Evolutionary conservation across 768 basidiomycete genomes (phyloP).

Genomic region (Trametopsis cervina): DNA sequence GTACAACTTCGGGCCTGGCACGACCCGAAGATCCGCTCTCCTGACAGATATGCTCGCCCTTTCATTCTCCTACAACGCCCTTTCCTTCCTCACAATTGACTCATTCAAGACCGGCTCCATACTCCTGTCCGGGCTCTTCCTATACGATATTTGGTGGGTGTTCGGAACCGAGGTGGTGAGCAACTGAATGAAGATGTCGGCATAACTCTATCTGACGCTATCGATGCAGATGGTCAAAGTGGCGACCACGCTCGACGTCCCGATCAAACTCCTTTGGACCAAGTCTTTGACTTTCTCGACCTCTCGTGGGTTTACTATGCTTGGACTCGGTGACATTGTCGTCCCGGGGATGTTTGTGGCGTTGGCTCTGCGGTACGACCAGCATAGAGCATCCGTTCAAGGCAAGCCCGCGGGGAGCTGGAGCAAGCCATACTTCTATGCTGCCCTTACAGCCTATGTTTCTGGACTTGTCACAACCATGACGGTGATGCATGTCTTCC

Average conservation of each 20-base stretch:
- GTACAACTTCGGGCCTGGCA: slow-evolving; percentile 40
- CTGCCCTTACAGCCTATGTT: slow-evolving; percentile 65
- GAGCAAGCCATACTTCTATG: slow-evolving; percentile 69
- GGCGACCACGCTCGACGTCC: slow-evolving; percentile 82
- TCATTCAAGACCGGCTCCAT: slow-evolving; percentile 84
- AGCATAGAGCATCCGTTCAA: slow-evolving; percentile 29
- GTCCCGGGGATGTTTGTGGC: slow-evolving; percentile 68
- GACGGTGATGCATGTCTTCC: slow-evolving; percentile 74
- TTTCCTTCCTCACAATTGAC: slow-evolving; percentile 78
- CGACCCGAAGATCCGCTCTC: slow-evolving; percentile 51
- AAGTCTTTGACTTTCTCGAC: slow-evolving; percentile 49
- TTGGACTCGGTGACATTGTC: slow-evolving; percentile 87
- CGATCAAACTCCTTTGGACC: slow-evolving; percentile 89
- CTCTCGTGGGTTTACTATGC: slow-evolving; percentile 70
- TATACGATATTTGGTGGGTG: slow-evolving; percentile 96
- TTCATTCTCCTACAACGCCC: slow-evolving; percentile 75
- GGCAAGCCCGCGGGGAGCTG: slow-evolving; percentile 31
- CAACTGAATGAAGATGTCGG: too few relatives aligned
- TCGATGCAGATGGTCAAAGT: slow-evolving; percentile 80
- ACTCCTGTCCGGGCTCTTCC: slow-evolving; percentile 75
- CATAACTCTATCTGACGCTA: too few relatives aligned
- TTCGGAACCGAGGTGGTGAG: slow-evolving; percentile 82
- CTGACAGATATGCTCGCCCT: slow-evolving; percentile 71
- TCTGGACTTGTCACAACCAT: slow-evolving; percentile 71
- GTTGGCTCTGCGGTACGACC: slow-evolving; percentile 82